Conservation (phyloP, 805 yeast species). For the Pichia nanzhaoensis region DNA sequence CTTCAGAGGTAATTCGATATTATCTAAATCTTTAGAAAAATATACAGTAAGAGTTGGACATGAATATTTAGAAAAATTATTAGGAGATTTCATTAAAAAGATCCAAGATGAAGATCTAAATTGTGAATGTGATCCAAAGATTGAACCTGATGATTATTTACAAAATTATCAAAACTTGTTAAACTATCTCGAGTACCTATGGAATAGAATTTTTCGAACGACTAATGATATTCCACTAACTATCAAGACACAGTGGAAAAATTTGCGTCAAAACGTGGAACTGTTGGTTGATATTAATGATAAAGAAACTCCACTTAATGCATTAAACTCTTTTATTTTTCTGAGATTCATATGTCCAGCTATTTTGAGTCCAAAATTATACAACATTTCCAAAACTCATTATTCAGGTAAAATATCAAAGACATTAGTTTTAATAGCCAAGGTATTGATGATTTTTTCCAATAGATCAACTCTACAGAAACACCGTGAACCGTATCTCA, state of each 20-base stretch:
- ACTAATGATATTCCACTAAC: slow-evolving; percentile 69
- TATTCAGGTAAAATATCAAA: slow-evolving; percentile 68
- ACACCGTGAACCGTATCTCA: slow-evolving; percentile 77
- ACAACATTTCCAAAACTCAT: slow-evolving; percentile 62
- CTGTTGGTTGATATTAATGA: slow-evolving; percentile 52
- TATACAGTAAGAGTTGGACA: slow-evolving; percentile 73
- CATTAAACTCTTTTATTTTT: slow-evolving; percentile 78
- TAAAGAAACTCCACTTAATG: slow-evolving; percentile 48
- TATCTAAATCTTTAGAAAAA: slow-evolving; percentile 75
- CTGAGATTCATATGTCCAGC: slow-evolving; percentile 88
- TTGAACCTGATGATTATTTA: slow-evolving; percentile 30
- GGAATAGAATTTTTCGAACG: slow-evolving; percentile 60
- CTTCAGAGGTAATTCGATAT: slow-evolving; percentile 79
- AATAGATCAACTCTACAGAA: slow-evolving; percentile 67
- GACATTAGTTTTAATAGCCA: slow-evolving; percentile 76
- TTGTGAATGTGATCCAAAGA: slow-evolving; percentile 80
- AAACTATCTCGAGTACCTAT: slow-evolving; percentile 44
- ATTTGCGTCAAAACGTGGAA: slow-evolving; percentile 59
- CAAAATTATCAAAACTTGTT: slow-evolving; percentile 34
- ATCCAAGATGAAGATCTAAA: slow-evolving; percentile 42
- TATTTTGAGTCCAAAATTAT: slow-evolving; percentile 79
- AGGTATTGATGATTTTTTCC: slow-evolving; percentile 70
- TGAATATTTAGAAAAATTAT: slow-evolving; percentile 64
- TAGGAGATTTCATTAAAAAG: slow-evolving; percentile 60
- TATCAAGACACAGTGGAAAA: slow-evolving; percentile 57